phyloP scores from a whole-genome alignment of 2,329 filamentous ascomycete genomes.

The Podosphaera aphanis region DNA sequence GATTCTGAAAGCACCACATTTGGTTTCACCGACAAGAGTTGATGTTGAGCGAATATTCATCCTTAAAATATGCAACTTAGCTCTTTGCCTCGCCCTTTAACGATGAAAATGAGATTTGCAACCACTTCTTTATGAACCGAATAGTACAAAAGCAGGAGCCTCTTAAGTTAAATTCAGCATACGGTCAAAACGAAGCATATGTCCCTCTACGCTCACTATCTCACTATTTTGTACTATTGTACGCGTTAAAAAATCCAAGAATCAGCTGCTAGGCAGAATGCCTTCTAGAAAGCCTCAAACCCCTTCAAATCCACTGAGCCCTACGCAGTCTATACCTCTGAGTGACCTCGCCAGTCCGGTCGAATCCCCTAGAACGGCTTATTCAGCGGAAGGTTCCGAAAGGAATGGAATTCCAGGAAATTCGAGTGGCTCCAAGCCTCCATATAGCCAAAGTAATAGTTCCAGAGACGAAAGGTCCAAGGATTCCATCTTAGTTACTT shows the following conservation, averaged over 20 bases:
- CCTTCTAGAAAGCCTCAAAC: slow-evolving; percentile 25
- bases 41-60: too few species aligned
- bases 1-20: too few species aligned
- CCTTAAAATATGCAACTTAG: too few species aligned
- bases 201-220: not conserved
- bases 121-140: too few species aligned
- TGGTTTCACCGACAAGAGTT: too few species aligned
- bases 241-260: slow-evolving; percentile 1
- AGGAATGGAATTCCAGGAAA: slow-evolving; percentile 11
- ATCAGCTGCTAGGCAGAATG: slow-evolving; percentile 17
- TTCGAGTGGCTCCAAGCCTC: slow-evolving; percentile 12
- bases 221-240: not conserved
- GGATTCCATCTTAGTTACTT: slow-evolving; percentile 10
- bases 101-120: too few species aligned
- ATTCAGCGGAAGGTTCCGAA: slow-evolving; percentile 10
- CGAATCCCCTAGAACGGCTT: slow-evolving; percentile 8
- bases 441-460: slow-evolving; percentile 10
- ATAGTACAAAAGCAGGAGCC: too few species aligned
- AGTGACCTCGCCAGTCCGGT: slow-evolving; percentile 28
- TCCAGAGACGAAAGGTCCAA: slow-evolving; percentile 15
- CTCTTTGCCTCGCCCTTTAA: too few species aligned
- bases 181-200: not conserved
- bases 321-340: slow-evolving; percentile 45
- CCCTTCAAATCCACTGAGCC: slow-evolving; percentile 20
- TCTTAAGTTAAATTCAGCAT: too few species aligned